Conservation (phyloP, 495 filamentous ascomycete species). For the Tuber microsphaerosporum region DNA sequence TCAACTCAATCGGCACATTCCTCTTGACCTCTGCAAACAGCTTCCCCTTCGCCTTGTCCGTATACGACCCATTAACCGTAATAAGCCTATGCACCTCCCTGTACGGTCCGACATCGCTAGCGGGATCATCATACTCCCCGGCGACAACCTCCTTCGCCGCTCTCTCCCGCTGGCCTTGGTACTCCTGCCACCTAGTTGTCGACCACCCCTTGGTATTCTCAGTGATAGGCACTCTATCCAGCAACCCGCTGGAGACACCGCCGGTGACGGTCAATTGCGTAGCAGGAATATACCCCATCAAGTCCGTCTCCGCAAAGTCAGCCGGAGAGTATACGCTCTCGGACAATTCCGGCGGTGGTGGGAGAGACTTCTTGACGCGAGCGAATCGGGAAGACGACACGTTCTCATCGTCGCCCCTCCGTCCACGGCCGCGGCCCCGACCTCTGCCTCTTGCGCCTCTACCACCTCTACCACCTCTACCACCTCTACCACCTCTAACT, state of each 20-base stretch:
- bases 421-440: conserved; percentile 7
- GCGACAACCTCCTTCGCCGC: conserved; percentile 10
- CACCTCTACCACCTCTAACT: conserved; percentile 8
- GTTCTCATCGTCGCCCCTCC: background rate
- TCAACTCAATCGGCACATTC: background rate
- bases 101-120: background rate
- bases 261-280: conserved; percentile 22
- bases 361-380: background rate
- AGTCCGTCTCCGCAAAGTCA: background rate
- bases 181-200: conserved; percentile 13
- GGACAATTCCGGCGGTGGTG: conserved; percentile 12
- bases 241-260: background rate
- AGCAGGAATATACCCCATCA: conserved; percentile 13
- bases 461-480: conserved; percentile 8
- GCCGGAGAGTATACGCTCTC: conserved; percentile 19
- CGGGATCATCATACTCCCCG: conserved; percentile 10
- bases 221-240: background rate
- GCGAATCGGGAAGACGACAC: background rate
- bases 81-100: conserved; percentile 22
- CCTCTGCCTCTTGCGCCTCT: conserved; percentile 8
- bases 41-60: conserved; percentile 16
- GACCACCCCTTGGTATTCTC: conserved; percentile 18
- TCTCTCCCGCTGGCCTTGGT: conserved; percentile 16
- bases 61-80: conserved; percentile 21
- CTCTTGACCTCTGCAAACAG: conserved; percentile 3